Percentiles rank a stretch among this genome's conserved stretches.
Conservation (phyloP, 139 green algal genomes). For the Picochlorum sp. region DNA sequence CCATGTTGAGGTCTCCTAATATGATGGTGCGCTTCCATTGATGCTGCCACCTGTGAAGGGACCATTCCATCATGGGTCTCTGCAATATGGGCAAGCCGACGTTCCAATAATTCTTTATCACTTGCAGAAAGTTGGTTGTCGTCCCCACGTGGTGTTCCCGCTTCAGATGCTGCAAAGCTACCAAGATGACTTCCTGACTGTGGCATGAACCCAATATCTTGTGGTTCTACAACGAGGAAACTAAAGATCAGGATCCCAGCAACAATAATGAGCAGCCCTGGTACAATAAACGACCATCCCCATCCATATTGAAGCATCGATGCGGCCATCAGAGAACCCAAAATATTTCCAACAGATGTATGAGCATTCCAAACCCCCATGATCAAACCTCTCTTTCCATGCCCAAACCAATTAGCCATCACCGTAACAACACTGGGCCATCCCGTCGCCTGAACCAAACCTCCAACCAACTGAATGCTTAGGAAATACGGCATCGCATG, state of each 20-base stretch:
- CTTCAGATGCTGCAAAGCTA: conserved; percentile 6
- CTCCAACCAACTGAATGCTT: conserved; percentile 52
- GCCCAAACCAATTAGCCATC: conserved; percentile 93
- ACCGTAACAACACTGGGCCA: conserved; percentile 90
- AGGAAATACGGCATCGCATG: conserved; percentile 79
- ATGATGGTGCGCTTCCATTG: conserved; percentile 25
- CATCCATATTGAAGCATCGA: conserved; percentile 65
- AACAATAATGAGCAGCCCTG: conserved; percentile 33
- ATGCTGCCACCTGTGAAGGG: conserved; percentile 12
- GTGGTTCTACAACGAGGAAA: conserved; percentile 74
- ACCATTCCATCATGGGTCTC: conserved; percentile 15
- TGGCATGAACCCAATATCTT: conserved; percentile 57
- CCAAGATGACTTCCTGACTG: conserved; percentile 26
- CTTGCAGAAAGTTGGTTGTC: conserved; percentile 13
- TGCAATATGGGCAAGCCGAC: conserved; percentile 16
- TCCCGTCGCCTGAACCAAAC: conserved; percentile 82
- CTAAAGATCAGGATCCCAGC: conserved; percentile 47
- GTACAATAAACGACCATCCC: conserved; percentile 85
- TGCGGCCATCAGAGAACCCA: conserved; percentile 73
- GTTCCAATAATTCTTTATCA: conserved; percentile 26
- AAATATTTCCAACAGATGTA: conserved; percentile 88
- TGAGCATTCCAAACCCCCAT: conserved; percentile 97
- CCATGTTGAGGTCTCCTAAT: conserved; percentile 19
- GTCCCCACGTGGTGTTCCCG: conserved; percentile 9
- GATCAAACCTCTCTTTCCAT: conserved; percentile 82